Base-by-base conservation (phyloP, 2,329 filamentous ascomycete species). In the Hirsutella thompsonii region DNA sequence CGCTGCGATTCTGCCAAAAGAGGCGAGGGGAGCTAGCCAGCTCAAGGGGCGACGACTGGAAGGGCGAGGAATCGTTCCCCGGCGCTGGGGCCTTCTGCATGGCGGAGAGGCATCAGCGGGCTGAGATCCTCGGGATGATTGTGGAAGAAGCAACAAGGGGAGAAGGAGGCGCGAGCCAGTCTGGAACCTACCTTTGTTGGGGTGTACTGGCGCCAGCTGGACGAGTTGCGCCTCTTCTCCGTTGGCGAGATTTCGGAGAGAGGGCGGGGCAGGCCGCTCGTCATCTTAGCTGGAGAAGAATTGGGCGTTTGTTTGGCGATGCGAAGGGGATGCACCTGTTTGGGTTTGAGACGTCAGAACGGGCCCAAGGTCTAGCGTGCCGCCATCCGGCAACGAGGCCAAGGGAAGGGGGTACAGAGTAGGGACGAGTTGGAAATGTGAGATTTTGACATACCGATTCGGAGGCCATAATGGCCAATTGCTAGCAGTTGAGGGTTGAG, bases 181-280 rank as follows among this genome's bases (percentile, higher is more conserved):
- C 9, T 18, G 3, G 9, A 19, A 50, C 60, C 26, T 49, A 63
- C 61, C 60, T 63, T 62, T 46, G 60, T 61, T 37, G 61, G 59
- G 29, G 58, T 57, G 20, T 49, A 47, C 60, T 89, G 83, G 54
- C 83, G 88, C 76, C 82, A 94, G 68, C 83, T 93, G 40, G 89
- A 88, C 39, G 89, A 95, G 67, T 96, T 96, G 54, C 89, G 76
- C 58, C 90, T 78, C 61, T 79, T 81, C 63, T 89, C 86, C 47
- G 83, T 83, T 40, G 84, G 83, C 52, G 83, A 86, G 56, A 98
- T 79, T 67, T 98, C 92, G 46, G 87, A 84, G 49, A 98, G 74
- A 44, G 92, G 84, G 53, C 83, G 79, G 56, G 81, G 75, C 42
- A 73, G 64, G 54, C 73, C 69, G 58, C 67, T 71, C 42, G 67